phyloP scores from a whole-genome alignment of 139 green algal species.

The Choricystis sp. region DNA sequence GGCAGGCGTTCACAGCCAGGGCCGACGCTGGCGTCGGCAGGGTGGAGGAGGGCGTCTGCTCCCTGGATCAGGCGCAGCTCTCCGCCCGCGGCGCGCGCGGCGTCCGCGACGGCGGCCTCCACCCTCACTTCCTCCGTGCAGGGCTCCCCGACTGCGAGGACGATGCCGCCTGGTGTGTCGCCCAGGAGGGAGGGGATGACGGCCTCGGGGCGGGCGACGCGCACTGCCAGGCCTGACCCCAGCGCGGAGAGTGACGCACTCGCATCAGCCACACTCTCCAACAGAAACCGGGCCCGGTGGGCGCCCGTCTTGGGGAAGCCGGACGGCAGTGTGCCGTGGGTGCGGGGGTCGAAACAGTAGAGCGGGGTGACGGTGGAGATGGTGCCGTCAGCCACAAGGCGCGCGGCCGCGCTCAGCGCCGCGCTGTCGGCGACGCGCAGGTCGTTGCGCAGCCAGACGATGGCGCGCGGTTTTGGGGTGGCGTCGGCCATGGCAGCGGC shows the following conservation, averaged over 20 bases:
- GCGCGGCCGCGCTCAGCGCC: neutral
- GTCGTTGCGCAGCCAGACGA: neutral
- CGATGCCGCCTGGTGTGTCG: constrained; percentile 4
- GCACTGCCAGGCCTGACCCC: constrained; percentile 60
- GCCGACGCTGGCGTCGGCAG: neutral
- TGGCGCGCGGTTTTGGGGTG: neutral
- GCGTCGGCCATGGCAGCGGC: too few species aligned
- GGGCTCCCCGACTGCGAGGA: constrained; percentile 57
- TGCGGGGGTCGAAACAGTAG: constrained; percentile 80
- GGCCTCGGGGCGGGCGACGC: constrained; percentile 58
- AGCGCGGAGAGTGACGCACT: constrained; percentile 26
- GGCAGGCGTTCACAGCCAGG: constrained; percentile 10
- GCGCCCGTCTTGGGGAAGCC: constrained; percentile 49
- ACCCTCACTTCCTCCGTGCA: constrained; percentile 54
- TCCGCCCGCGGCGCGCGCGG: neutral
- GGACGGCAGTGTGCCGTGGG: constrained; percentile 30
- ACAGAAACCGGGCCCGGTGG: constrained; percentile 57
- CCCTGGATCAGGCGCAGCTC: neutral
- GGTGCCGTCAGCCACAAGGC: neutral
- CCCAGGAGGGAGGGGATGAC: constrained; percentile 26
- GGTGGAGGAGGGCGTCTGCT: neutral
- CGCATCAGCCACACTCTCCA: constrained; percentile 72
- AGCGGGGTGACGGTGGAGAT: constrained; percentile 50
- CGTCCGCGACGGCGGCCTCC: constrained; percentile 26
- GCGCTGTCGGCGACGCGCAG: neutral